Evolutionary conservation across 2,329 filamentous ascomycete genomes (phyloP).

Genomic region (Alternaria conjuncta): DNA sequence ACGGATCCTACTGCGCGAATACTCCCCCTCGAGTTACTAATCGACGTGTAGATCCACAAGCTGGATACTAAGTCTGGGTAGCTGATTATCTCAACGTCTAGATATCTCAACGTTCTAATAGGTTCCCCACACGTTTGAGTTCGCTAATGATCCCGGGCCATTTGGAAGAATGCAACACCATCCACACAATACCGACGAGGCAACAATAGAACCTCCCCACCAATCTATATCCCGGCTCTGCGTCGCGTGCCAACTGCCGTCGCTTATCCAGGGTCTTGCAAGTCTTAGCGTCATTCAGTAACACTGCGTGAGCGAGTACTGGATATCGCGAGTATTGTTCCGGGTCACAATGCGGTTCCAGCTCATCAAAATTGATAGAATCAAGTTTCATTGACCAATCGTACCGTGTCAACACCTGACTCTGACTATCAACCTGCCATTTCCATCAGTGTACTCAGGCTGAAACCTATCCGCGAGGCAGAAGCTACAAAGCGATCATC

Average conservation of each 20-base stretch:
- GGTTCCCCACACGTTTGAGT: conserved; percentile 16
- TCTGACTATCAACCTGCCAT: conserved; percentile 23
- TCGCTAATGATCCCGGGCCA: conserved; percentile 9
- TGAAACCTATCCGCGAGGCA: conserved; percentile 32
- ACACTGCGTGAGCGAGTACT: conserved; percentile 14
- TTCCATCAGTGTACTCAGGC: conserved; percentile 26
- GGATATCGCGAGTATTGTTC: conserved; percentile 20
- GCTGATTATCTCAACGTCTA: not conserved
- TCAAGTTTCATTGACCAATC: conserved; percentile 20
- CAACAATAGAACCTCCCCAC: conserved; percentile 12
- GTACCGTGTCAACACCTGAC: conserved; percentile 12
- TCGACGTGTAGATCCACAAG: not conserved
- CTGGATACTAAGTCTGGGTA: not conserved
- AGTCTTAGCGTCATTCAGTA: conserved; percentile 9
- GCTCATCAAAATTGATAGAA: conserved; percentile 35
- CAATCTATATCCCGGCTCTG: conserved; percentile 4
- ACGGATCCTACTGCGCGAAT: not conserved
- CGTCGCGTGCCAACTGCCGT: conserved; percentile 26
- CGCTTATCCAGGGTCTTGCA: not conserved
- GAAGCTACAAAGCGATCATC: conserved; percentile 19
- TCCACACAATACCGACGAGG: conserved; percentile 12
- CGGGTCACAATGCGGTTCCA: conserved; percentile 24
- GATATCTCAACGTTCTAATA: not conserved
- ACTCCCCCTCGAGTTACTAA: not conserved
- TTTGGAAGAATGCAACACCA: conserved; percentile 17